Percentiles rank a stretch among this genome's conserved stretches.
Evolutionary conservation across 2,329 filamentous ascomycete genomes (phyloP).

Genomic region (Drechslerella stenobrocha): DNA sequence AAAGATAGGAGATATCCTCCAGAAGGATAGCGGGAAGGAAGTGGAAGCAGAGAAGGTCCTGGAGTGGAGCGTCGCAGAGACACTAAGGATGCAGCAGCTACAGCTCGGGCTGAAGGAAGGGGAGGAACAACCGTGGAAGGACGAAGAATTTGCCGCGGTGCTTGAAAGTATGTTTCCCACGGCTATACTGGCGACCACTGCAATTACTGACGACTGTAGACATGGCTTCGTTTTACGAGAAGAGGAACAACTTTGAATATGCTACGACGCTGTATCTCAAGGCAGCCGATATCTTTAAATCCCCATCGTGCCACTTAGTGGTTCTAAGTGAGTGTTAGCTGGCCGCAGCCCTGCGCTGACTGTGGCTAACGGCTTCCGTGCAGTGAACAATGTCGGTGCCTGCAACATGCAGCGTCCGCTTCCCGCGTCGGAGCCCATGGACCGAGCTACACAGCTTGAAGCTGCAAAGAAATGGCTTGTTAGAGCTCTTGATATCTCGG

Average conservation of each 20-base stretch:
- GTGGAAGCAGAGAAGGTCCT: constrained; percentile 73
- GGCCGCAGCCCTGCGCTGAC: constrained; percentile 13
- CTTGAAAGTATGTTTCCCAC: constrained; percentile 64
- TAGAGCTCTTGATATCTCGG: constrained; percentile 71
- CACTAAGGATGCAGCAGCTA: constrained; percentile 66
- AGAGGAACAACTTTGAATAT: constrained; percentile 73
- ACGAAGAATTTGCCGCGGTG: constrained; percentile 72
- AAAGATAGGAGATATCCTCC: constrained; percentile 82
- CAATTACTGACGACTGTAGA: constrained; percentile 62
- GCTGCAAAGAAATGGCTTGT: constrained; percentile 76
- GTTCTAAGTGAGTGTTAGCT: constrained; percentile 67
- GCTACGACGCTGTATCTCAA: constrained; percentile 85
- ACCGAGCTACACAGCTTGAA: constrained; percentile 59
- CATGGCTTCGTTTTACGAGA: constrained; percentile 75
- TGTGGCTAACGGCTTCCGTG: constrained; percentile 22
- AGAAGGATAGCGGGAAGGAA: constrained; percentile 23
- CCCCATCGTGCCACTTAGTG: constrained; percentile 72
- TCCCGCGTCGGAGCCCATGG: constrained; percentile 58
- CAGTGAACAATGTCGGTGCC: constrained; percentile 49
- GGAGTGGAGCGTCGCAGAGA: constrained; percentile 78
- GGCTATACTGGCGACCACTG: constrained; percentile 54
- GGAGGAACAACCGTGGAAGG: constrained; percentile 60
- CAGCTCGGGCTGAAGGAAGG: constrained; percentile 24
- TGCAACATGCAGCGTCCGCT: constrained; percentile 44
- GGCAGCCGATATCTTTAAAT: constrained; percentile 70